Conservation (phyloP, 2,329 filamentous ascomycete genomes). For the Ophiostoma sp. region DNA sequence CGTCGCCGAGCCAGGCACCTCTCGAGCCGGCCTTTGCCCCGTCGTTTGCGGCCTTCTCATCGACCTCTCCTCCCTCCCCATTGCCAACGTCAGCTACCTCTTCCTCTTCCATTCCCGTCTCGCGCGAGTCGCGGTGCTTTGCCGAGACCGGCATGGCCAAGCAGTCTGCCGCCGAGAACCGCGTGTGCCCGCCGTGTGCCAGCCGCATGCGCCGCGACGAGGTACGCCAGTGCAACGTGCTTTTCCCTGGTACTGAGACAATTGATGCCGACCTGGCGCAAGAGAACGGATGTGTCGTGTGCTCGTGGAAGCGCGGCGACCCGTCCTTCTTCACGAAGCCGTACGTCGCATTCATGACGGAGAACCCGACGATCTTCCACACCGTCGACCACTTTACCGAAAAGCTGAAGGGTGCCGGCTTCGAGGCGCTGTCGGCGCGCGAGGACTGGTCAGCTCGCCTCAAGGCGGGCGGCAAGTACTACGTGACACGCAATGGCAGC, state of each 20-base stretch:
- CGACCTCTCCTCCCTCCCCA: background rate
- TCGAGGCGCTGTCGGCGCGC: constrained; percentile 70
- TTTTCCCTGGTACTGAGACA: background rate
- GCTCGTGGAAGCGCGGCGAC: constrained; percentile 38
- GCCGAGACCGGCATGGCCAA: constrained; percentile 40
- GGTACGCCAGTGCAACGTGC: constrained; percentile 18
- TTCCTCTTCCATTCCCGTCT: background rate
- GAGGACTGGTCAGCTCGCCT: constrained; percentile 70
- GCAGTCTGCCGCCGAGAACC: constrained; percentile 34
- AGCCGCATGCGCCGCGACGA: constrained; percentile 30
- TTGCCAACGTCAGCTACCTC: background rate
- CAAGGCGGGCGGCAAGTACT: constrained; percentile 55
- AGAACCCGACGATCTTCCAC: constrained; percentile 93
- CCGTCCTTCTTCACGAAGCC: constrained; percentile 71
- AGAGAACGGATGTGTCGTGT: constrained; percentile 35
- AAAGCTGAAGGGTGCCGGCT: constrained; percentile 67
- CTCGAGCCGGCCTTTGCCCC: background rate
- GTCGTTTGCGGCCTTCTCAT: background rate
- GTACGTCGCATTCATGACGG: constrained; percentile 79
- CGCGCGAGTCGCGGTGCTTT: constrained; percentile 37
- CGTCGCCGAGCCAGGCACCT: background rate
- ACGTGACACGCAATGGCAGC: constrained; percentile 35
- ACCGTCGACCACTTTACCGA: constrained; percentile 72
- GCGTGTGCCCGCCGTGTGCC: constrained; percentile 39
- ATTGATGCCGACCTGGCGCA: constrained; percentile 23